Percentiles rank a stretch among this genome's conserved stretches.
Conservation (phyloP, 2,329 filamentous ascomycete genomes). For the Fusarium camptoceras region DNA sequence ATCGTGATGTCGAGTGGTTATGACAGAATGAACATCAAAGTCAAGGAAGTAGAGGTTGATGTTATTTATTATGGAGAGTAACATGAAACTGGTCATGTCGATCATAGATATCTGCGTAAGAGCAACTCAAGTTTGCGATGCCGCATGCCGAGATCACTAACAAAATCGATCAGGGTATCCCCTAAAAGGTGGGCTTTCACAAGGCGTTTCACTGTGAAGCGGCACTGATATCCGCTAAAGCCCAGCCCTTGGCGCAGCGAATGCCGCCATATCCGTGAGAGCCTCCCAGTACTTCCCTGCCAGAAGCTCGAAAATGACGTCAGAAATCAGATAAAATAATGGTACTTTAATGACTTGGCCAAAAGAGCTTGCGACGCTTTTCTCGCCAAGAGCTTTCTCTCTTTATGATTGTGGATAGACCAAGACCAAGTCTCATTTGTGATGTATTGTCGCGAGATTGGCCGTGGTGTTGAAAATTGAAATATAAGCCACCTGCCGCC, state of each 20-base stretch:
- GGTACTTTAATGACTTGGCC: conserved; percentile 23
- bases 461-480: conserved; percentile 28
- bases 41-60: neutral
- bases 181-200: conserved; percentile 6
- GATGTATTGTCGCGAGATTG: conserved; percentile 10
- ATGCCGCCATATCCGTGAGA: conserved; percentile 37
- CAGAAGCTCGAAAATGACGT: conserved; percentile 36
- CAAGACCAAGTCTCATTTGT: conserved; percentile 9
- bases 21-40: neutral
- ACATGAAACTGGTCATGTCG: neutral
- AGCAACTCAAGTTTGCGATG: conserved; percentile 17
- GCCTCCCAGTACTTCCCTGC: conserved; percentile 17
- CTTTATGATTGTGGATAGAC: conserved; percentile 31
- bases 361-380: conserved; percentile 39
- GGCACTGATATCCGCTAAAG: conserved; percentile 32
- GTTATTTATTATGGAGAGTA: neutral
- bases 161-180: conserved; percentile 29
- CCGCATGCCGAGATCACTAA: conserved; percentile 36
- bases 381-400: conserved; percentile 30
- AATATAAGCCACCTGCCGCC: conserved; percentile 39
- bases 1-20: neutral
- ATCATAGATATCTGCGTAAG: neutral
- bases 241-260: conserved; percentile 37
- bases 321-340: conserved; percentile 26
- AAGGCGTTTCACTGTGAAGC: conserved; percentile 19